A percentile compares a stretch with the other conserved stretches of the same genome.
Conservation (phyloP, 1,284 basidiomycete species). For the Clitocybe nebularis region DNA sequence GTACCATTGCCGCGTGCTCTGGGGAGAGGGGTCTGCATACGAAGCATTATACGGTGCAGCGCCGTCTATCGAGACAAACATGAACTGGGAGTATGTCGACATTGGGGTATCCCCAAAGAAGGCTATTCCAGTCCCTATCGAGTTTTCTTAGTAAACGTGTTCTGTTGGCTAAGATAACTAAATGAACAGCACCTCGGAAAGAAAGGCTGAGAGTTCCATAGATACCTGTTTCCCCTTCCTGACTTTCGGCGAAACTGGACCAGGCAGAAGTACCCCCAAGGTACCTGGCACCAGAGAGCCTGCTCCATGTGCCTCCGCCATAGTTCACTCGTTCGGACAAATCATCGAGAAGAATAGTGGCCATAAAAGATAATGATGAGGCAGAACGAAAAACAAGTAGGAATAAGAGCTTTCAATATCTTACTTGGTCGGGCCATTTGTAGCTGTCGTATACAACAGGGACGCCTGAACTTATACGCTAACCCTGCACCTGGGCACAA, state of each 20-base stretch:
- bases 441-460: too few relatives aligned
- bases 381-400: too few relatives aligned
- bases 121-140: conserved; percentile 4
- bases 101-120: conserved; percentile 2
- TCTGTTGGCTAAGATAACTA: not conserved
- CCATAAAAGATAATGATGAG: too few relatives aligned
- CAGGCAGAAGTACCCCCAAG: conserved; percentile 6
- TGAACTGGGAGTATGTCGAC: not conserved
- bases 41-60: not conserved
- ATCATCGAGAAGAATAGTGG: conserved; percentile 10
- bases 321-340: not conserved
- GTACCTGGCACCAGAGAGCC: conserved; percentile 1
- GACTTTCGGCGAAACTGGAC: conserved; percentile 5
- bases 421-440: too few relatives aligned
- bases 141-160: not conserved
- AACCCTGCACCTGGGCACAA: too few relatives aligned
- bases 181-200: conserved; percentile 9
- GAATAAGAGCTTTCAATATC: too few relatives aligned
- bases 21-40: conserved; percentile 3
- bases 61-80: conserved; percentile 2
- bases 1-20: conserved; percentile 3
- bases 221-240: conserved; percentile 3
- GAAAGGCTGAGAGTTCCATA: conserved; percentile 9
- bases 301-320: conserved; percentile 8
- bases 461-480: too few relatives aligned